Evolutionary conservation across 768 basidiomycete species (phyloP).

Genomic region (Goffeauzyma gilvescens): DNA sequence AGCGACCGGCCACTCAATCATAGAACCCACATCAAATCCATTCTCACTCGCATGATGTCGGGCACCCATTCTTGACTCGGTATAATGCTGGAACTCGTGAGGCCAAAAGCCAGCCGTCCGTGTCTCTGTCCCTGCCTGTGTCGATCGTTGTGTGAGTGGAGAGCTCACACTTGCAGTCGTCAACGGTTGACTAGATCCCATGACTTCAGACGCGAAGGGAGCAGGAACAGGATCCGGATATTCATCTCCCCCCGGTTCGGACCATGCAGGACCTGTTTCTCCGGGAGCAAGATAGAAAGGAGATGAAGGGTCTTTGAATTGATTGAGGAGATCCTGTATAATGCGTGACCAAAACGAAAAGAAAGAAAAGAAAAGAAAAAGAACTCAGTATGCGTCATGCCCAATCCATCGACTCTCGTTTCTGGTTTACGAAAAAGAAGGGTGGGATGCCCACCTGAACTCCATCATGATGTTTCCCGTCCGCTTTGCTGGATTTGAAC

Average conservation of each 20-base stretch:
- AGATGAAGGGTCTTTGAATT: not conserved
- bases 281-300: constrained; percentile 8
- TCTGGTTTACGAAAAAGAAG: no score
- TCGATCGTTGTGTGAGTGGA: not conserved
- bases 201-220: not conserved
- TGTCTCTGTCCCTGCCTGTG: not conserved
- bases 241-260: not conserved
- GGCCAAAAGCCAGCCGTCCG: not conserved
- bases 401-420: no score
- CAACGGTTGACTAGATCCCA: not conserved
- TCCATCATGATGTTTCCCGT: no score
- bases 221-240: constrained; percentile 3
- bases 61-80: not conserved
- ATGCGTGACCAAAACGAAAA: no score
- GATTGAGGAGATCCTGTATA: not conserved
- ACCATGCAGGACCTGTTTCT: constrained; percentile 1
- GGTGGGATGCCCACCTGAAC: no score
- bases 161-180: not conserved
- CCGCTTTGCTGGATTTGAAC: no score
- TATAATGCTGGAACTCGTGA: not conserved
- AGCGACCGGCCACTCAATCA: constrained; percentile 3
- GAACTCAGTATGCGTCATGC: no score
- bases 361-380: no score
- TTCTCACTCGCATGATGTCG: not conserved
- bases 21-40: not conserved